Evolutionary conservation across 1,284 basidiomycete species (phyloP).

Genomic region (Boletus smithii): DNA sequence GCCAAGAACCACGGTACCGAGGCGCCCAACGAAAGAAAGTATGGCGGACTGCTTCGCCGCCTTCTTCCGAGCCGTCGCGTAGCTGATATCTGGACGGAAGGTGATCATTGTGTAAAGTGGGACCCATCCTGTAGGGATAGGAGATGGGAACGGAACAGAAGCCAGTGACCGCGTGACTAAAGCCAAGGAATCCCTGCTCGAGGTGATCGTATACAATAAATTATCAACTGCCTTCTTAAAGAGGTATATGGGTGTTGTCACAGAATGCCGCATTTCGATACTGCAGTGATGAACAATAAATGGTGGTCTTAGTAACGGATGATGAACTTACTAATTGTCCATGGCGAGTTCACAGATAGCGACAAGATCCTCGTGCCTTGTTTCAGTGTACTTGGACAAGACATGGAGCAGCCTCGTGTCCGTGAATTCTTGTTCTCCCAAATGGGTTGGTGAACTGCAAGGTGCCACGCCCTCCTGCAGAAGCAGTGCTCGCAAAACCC

Average conservation of each 20-base stretch:
- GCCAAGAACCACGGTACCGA: constrained; percentile 45
- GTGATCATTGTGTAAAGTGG: constrained; percentile 97
- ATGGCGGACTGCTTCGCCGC: constrained; percentile 57
- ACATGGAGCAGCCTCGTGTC: constrained; percentile 64
- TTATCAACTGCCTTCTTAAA: constrained; percentile 82
- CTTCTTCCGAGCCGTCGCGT: constrained; percentile 67
- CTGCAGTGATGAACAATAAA: constrained; percentile 42
- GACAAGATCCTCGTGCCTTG: constrained; percentile 81
- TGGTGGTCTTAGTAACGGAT: constrained; percentile 19
- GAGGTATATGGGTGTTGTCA: constrained; percentile 79
- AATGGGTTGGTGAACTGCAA: constrained; percentile 28
- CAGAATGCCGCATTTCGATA: constrained; percentile 91
- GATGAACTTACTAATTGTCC: constrained; percentile 84
- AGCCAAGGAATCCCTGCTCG: constrained; percentile 42
- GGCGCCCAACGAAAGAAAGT: constrained; percentile 43
- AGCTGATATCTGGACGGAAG: constrained; percentile 91
- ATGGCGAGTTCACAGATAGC: constrained; percentile 92
- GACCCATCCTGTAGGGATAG: constrained; percentile 73
- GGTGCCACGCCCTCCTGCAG: constrained; percentile 63
- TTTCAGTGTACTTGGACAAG: constrained; percentile 74
- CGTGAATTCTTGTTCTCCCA: constrained; percentile 38
- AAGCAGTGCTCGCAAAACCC: constrained; percentile 79
- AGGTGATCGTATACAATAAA: constrained; percentile 62
- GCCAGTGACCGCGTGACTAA: constrained; percentile 42
- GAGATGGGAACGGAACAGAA: constrained; percentile 52